These are phyloP conservation scores for Xylariaceae sp. DNA, from an alignment of 2,329 filamentous ascomycete species.

Conservation along the genomic window DNA sequence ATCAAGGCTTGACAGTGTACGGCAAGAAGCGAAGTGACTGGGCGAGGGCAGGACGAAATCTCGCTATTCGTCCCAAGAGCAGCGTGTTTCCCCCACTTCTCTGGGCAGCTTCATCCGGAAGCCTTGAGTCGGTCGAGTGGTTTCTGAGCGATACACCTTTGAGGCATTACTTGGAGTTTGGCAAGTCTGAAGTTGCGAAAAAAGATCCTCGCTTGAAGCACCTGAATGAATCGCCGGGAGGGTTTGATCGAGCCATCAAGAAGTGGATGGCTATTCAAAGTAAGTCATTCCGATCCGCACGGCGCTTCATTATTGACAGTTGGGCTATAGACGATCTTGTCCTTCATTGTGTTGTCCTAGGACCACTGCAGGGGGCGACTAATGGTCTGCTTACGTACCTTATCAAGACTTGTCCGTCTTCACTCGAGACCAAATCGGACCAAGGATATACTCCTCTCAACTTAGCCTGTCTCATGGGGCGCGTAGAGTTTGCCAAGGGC, in stretches of 20 bases:
- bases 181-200: slow-evolving; percentile 52
- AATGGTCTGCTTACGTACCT: slow-evolving; percentile 62
- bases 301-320: slow-evolving; percentile 17
- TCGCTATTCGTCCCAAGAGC: slow-evolving; percentile 37
- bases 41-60: slow-evolving; percentile 59
- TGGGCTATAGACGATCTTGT: slow-evolving; percentile 55
- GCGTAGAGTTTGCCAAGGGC: slow-evolving; percentile 51
- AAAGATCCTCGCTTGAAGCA: slow-evolving; percentile 60
- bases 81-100: slow-evolving; percentile 56
- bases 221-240: slow-evolving; percentile 55
- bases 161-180: slow-evolving; percentile 65
- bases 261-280: slow-evolving; percentile 60
- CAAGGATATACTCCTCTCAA: slow-evolving; percentile 64
- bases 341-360: slow-evolving; percentile 63
- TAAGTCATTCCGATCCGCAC: slow-evolving; percentile 35
- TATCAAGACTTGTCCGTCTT: slow-evolving; percentile 55
- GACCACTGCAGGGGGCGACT: slow-evolving; percentile 36
- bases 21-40: slow-evolving; percentile 57
- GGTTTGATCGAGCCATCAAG: slow-evolving; percentile 59
- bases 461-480: slow-evolving; percentile 57
- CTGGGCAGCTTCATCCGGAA: slow-evolving; percentile 52
- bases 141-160: slow-evolving; percentile 69
- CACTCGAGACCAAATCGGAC: slow-evolving; percentile 58
- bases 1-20: slow-evolving; percentile 70
- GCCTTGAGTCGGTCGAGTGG: slow-evolving; percentile 69